Conservation (phyloP, 768 basidiomycete genomes). For the Dioszegia aurantiaca region DNA sequence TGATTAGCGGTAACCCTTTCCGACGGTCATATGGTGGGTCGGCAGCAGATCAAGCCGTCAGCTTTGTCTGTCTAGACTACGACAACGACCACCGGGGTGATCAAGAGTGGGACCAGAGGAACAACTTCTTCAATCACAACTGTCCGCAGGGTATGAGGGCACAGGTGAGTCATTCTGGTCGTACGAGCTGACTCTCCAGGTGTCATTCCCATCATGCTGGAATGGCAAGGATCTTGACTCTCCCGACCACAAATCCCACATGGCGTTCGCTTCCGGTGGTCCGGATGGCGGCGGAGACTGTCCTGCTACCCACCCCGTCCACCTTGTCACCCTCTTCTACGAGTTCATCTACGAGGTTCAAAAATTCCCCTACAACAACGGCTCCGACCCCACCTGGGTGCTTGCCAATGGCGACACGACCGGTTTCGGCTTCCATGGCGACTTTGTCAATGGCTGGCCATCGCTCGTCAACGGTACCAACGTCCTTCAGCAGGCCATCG, state of each 20-base stretch:
- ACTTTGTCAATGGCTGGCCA: constrained; percentile 53
- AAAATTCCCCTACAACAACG: constrained; percentile 51
- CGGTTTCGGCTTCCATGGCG: constrained; percentile 49
- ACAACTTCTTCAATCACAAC: constrained; percentile 51
- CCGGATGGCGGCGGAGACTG: constrained; percentile 49
- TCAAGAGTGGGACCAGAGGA: constrained; percentile 48
- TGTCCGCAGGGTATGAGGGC: constrained; percentile 52
- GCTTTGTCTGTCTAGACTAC: constrained; percentile 52
- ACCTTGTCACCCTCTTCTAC: constrained; percentile 52
- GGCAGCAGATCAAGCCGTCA: constrained; percentile 48
- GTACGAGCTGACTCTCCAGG: constrained; percentile 10
- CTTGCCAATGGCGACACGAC: constrained; percentile 51
- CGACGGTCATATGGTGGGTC: constrained; percentile 38
- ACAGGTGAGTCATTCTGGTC: constrained; percentile 25
- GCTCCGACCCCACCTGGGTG: constrained; percentile 42
- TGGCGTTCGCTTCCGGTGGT: constrained; percentile 51
- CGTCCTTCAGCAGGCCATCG: constrained; percentile 51
- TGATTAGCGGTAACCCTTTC: constrained; percentile 53
- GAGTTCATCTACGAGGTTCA: constrained; percentile 51
- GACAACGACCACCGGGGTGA: constrained; percentile 23
- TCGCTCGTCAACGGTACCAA: constrained; percentile 46
- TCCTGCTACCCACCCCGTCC: constrained; percentile 49
- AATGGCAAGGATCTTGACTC: constrained; percentile 53
- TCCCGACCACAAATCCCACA: constrained; percentile 51
- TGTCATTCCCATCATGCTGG: constrained; percentile 54